Base-by-base conservation (phyloP, 768 basidiomycete genomes). In the Melanogaster broomeanus region DNA sequence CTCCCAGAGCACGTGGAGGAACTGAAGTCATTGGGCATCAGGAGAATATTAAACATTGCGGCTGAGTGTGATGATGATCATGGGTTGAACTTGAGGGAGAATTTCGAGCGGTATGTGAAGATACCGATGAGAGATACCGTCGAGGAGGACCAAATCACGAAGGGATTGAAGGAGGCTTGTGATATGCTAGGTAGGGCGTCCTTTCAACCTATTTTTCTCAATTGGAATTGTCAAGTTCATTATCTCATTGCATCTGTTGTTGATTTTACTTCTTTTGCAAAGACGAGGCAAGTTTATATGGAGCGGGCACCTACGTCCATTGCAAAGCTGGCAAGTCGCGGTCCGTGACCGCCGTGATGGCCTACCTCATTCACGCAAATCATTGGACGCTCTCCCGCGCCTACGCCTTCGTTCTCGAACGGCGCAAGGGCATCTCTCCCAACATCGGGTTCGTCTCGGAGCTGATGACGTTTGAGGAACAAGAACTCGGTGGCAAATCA, bases 361-460 rank as follows among this genome's bases (percentile, higher is more conserved):
- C 92, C 3, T 98, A 97, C 66, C 87, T 98, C 50, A 97, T 98
- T 57, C 95, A 97, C 61, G 90, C 94, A 10, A 94, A 97, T 64
- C 93, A 94, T 64, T 98, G 96, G 96, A 90, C 93, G 18, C 81
- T 98, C 37, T 88, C 92, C 28, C 83, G 84, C 33, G 93, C 96
- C 2, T 98, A 98, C 66, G 74, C 87, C 0, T 97, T 93, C 64
- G 95, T 98, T 22, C 80, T 92, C 35, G 95, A 95, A 61, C 83
- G 93, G 9, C 84, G 96, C 31, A 93, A 92, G 59, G 93, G 93
- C 57, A 96, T 98, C 58, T 94, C 91, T 13, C 96, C 95, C 10
- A 98, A 97, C 65, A 96, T 98, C 56, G 96, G 96, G 7, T 98
- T 98, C 70, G 93, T 98, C 39, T 93, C 91, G 4, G 94, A 97